Base-by-base conservation (phyloP, 192 early-diverging fungal species). In the Mortierella alpina region DNA sequence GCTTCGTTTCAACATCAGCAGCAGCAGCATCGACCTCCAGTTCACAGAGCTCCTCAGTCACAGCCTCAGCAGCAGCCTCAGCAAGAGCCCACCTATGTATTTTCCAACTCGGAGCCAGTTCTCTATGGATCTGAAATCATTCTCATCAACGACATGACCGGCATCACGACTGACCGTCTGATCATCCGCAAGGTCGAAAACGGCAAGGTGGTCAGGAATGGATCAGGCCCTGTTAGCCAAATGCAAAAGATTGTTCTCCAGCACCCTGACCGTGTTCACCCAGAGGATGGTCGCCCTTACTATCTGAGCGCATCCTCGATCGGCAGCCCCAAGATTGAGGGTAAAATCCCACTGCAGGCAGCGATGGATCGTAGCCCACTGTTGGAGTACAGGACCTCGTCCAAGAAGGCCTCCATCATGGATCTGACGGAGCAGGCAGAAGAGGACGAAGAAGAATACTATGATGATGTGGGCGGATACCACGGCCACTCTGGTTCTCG, bases 231-330 rank as follows among this genome's bases (percentile, higher is more conserved):
- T 13, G 90, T 95, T 31, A 93, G 92, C 73, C 93, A 95, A 82
- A 93, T 95, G 93, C 93, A 95, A 84, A 95, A 95, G 84, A 82
- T 95, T 56, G 92, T 93, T 18, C 84, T 94, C n/a, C 81, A 88
- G 73, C 77, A 80, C 50, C 77, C 71, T 59, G 77, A 80, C 15
- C 42, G 75, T 69, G 45, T 84, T 66, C 59, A 80, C 73, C 20
- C 69, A 15, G 76, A 70, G 45, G 70, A 59, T 41, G 58, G 78
- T 23, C 70, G 80, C 13, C 62, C 82, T 5, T 64, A 75, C 15
- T 88, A 86, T 59, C 51, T 88, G 40, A 86, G 84, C 52, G 87
- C 87, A 1, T 72, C 70, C 4, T 80, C 77, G 11, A 72, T 80
- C 23, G 77, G 77, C 14, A 68, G 64, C 42, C 77, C 77, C 77